These are phyloP conservation scores for Yamadazyma laniorum DNA, from an alignment of 805 yeast genomes.

Conservation along the genomic window DNA sequence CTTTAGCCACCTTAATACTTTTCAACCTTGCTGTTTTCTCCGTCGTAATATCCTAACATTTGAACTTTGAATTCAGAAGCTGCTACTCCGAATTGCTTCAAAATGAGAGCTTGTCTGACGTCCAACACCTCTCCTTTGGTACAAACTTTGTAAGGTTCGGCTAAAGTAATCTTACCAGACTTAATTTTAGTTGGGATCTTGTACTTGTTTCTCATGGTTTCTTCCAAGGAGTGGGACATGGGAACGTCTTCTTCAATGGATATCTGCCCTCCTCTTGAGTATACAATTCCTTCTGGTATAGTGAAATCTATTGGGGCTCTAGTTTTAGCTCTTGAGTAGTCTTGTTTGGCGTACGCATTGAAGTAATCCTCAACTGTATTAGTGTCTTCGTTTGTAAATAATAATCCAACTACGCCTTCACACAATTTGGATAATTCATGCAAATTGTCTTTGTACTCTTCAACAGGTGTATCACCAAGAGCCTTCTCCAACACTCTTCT, in stretches of 20 bases:
- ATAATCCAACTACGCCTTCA: constrained; percentile 79
- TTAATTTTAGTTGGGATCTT: constrained; percentile 90
- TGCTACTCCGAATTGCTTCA: constrained; percentile 95
- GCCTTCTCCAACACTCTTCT: constrained; percentile 92
- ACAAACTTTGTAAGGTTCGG: constrained; percentile 78
- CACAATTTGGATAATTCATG: constrained; percentile 63
- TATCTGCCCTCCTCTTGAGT: constrained; percentile 93
- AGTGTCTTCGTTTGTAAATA: constrained; percentile 86
- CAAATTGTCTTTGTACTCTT: constrained; percentile 85
- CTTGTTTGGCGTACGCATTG: constrained; percentile 69
- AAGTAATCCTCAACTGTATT: constrained; percentile 91
- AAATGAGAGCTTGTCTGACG: constrained; percentile 84
- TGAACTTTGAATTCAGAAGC: constrained; percentile 86
- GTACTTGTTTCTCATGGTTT: constrained; percentile 82
- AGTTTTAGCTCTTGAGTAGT: constrained; percentile 87
- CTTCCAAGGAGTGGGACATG: constrained; percentile 93
- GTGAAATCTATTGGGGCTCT: constrained; percentile 79
- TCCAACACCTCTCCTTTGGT: constrained; percentile 75
- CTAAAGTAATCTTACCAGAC: constrained; percentile 80
- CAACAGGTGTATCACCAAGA: constrained; percentile 80
- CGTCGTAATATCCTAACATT: constrained; percentile 74
- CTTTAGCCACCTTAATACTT: constrained; percentile 16
- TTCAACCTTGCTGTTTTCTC: constrained; percentile 43
- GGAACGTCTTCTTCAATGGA: constrained; percentile 92
- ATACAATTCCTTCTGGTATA: constrained; percentile 86